Conservation (phyloP, 306 rosid genomes). For the Citrullus amarus region DNA sequence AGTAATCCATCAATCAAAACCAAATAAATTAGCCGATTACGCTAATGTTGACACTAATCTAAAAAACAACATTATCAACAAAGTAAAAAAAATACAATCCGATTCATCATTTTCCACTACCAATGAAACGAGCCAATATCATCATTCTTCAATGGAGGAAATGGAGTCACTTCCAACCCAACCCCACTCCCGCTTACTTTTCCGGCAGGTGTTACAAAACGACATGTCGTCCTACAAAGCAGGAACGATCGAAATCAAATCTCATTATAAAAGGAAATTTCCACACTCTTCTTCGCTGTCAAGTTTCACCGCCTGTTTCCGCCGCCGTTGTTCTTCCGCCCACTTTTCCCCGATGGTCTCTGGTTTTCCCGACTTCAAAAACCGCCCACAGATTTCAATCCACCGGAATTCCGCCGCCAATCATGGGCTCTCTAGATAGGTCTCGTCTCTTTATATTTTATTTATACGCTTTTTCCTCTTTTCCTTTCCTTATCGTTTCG, state of each 20-base stretch:
- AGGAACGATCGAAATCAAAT: not conserved
- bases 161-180: not conserved
- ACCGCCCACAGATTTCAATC: not conserved
- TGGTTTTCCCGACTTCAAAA: not conserved
- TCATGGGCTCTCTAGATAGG: conserved; percentile 31
- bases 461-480: not conserved
- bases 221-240: not conserved
- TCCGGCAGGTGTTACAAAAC: not conserved
- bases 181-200: not conserved
- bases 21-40: not conserved
- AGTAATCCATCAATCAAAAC: not conserved
- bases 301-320: not conserved
- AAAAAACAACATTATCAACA: not conserved
- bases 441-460: not conserved
- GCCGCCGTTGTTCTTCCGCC: not conserved
- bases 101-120: not conserved
- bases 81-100: not conserved
- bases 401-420: not conserved
- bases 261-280: not conserved
- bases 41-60: not conserved
- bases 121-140: not conserved
- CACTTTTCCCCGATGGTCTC: conserved; percentile 16
- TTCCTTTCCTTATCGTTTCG: not conserved
- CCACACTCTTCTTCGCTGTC: not conserved
- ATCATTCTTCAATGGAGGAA: not conserved